Evolutionary conservation across 2,329 filamentous ascomycete genomes (phyloP).

Genomic region (Ceratocystis diversiconidia): DNA sequence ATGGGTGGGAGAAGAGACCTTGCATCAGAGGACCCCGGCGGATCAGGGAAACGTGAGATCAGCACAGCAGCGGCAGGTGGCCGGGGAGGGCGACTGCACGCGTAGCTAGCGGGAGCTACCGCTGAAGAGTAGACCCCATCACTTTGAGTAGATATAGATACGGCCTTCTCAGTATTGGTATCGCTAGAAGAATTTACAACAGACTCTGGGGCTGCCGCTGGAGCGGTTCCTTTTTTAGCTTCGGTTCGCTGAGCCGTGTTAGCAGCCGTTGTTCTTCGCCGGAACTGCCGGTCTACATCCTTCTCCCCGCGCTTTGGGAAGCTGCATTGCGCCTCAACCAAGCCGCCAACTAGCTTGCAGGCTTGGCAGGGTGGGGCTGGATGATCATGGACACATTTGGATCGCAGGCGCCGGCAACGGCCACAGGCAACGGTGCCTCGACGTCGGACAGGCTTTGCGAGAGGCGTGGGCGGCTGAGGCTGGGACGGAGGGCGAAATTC

Average conservation of each 20-base stretch:
- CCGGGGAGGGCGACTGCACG: not conserved
- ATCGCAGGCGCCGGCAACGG: slow-evolving; percentile 22
- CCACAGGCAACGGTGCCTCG: slow-evolving; percentile 21
- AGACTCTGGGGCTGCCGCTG: not conserved
- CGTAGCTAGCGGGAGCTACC: not conserved
- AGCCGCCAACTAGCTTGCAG: slow-evolving; percentile 18
- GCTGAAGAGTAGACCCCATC: not conserved
- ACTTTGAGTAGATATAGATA: not conserved
- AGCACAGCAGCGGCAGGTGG: not conserved
- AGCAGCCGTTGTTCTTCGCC: slow-evolving; percentile 13
- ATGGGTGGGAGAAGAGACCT: slow-evolving; percentile 20
- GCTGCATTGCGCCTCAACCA: slow-evolving; percentile 18
- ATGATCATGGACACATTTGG: slow-evolving; percentile 21
- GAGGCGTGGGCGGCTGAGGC: not conserved
- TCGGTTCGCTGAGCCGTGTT: not conserved
- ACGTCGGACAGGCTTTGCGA: slow-evolving; percentile 15
- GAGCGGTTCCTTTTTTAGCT: not conserved
- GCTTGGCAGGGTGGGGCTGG: slow-evolving; percentile 20
- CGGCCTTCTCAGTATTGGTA: not conserved
- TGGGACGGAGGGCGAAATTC: not conserved
- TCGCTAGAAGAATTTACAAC: not conserved
- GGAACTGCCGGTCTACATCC: slow-evolving; percentile 20
- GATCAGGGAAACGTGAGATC: not conserved
- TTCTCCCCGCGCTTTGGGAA: slow-evolving; percentile 21
- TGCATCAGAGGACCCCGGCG: not conserved